These are phyloP conservation scores for Plantago elongata DNA, from an alignment of 257 asterid species.

Conservation along the genomic window DNA sequence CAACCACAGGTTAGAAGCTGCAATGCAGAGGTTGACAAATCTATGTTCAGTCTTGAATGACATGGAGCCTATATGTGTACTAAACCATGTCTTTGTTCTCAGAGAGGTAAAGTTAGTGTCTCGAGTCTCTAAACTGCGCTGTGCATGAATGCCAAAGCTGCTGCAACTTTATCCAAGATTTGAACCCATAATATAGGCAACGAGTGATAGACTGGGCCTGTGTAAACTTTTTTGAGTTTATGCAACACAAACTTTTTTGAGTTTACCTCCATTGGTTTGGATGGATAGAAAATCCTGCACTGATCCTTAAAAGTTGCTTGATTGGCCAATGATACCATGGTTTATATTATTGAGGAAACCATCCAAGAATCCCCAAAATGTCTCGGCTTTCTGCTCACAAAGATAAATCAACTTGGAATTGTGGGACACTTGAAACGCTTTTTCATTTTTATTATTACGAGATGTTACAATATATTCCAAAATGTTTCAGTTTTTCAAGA, in stretches of 20 bases:
- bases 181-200: background rate
- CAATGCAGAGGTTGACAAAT: conserved; percentile 93
- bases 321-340: background rate
- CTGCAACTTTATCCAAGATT: conserved; percentile 8
- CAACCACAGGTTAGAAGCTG: conserved; percentile 91
- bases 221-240: background rate
- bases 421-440: too few species aligned
- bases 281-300: conserved; percentile 8
- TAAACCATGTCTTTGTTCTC: conserved; percentile 93
- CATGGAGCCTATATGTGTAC: conserved; percentile 98
- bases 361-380: too few species aligned
- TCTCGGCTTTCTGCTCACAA: too few species aligned
- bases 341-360: too few species aligned
- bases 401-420: too few species aligned
- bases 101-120: conserved; percentile 64
- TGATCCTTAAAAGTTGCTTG: background rate
- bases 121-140: conserved; percentile 12
- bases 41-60: conserved; percentile 94
- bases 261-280: conserved; percentile 2
- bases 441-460: too few species aligned
- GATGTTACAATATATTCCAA: too few species aligned
- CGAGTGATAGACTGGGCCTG: conserved; percentile 10
- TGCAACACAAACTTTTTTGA: conserved; percentile 4
- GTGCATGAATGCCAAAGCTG: conserved; percentile 6
- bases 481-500: too few species aligned